These are phyloP conservation scores for Claviceps digitariae DNA, from an alignment of 2,329 filamentous ascomycete genomes.

Conservation along the genomic window DNA sequence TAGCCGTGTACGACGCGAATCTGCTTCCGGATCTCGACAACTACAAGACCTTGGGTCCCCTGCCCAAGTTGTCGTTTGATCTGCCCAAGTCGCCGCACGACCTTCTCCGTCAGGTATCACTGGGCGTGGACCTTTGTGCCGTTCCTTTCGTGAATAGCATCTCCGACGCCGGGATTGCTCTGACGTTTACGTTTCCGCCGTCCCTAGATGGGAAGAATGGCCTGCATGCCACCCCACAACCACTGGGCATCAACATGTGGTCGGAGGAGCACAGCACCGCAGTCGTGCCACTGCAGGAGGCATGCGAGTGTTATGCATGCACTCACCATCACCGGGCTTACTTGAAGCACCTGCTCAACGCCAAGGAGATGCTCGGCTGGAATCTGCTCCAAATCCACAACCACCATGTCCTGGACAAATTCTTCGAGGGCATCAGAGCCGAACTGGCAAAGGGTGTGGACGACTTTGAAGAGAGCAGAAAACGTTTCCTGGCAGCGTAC, in stretches of 20 bases:
- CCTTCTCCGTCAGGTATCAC: conserved; percentile 58
- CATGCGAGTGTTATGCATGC: conserved; percentile 75
- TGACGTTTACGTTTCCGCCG: conserved; percentile 63
- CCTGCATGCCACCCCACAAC: conserved; percentile 11
- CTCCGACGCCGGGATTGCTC: conserved; percentile 75
- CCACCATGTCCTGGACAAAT: conserved; percentile 54
- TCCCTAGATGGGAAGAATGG: background rate
- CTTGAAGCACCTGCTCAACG: conserved; percentile 71
- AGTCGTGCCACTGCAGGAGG: conserved; percentile 44
- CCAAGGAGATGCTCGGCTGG: conserved; percentile 97
- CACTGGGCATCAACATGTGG: conserved; percentile 74
- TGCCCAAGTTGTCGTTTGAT: conserved; percentile 66
- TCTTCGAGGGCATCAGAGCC: conserved; percentile 58
- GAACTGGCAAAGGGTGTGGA: conserved; percentile 43
- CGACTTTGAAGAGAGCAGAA: conserved; percentile 42
- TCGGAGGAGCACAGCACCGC: conserved; percentile 45
- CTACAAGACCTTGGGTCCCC: conserved; percentile 36
- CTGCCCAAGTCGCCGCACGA: conserved; percentile 59
- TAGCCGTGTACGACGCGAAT: conserved; percentile 67
- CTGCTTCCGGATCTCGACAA: conserved; percentile 52
- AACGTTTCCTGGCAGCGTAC: conserved; percentile 41
- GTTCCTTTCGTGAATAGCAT: conserved; percentile 59
- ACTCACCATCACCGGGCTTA: conserved; percentile 73
- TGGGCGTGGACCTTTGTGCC: conserved; percentile 70
- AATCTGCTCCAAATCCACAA: conserved; percentile 88